These are phyloP conservation scores for Themeda triandra DNA, from an alignment of 176 grass and related monocot species.

Conservation along the genomic window DNA sequence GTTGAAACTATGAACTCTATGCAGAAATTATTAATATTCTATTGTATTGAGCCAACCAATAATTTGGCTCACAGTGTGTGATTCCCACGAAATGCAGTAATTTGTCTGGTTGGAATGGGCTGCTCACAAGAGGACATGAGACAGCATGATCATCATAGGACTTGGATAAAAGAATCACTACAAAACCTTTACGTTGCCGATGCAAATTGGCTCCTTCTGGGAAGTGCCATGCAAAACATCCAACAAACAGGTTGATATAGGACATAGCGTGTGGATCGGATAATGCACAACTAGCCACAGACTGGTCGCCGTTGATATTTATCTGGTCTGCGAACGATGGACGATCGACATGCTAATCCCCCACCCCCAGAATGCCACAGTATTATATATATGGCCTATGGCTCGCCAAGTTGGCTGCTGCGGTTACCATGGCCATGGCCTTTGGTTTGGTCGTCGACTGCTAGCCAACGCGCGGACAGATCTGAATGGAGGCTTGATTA, in stretches of 20 bases:
- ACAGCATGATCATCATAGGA: background rate
- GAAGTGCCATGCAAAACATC: background rate
- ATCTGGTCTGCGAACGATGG: background rate
- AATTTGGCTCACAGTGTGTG: background rate
- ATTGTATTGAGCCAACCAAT: background rate
- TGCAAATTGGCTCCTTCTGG: background rate
- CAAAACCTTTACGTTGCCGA: background rate
- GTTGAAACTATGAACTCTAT: background rate
- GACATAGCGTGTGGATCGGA: constrained; percentile 2
- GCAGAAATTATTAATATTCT: background rate
- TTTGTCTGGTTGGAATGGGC: background rate
- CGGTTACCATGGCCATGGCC: background rate
- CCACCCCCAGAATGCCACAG: background rate
- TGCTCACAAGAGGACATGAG: background rate
- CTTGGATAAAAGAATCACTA: background rate
- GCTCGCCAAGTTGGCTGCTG: background rate
- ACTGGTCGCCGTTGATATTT: background rate
- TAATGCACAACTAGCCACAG: background rate
- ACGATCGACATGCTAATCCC: background rate
- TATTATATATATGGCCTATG: background rate
- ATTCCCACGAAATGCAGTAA: background rate
- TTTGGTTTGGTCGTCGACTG: background rate
- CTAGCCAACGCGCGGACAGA: background rate
- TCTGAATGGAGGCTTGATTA: constrained; percentile 12
- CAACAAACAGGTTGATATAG: background rate